Base-by-base conservation (phyloP, 495 filamentous ascomycete species). In the Patellaria atrata region DNA sequence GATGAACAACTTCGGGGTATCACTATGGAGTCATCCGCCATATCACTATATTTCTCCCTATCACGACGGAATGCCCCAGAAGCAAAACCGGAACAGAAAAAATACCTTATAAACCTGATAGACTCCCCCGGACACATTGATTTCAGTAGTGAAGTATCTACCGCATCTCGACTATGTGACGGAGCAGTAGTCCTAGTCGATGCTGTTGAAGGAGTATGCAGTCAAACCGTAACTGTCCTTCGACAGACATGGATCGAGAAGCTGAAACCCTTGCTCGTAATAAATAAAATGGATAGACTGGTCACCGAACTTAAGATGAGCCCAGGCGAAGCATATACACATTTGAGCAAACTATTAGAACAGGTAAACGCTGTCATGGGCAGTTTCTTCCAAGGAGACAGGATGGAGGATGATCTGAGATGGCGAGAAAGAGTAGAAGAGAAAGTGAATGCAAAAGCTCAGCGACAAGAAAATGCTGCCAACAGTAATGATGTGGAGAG, bases 1-100 rank as follows among this genome's bases (percentile, higher is more conserved):
- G 89, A 99, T 61, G 89, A 99, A 58, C 89, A 99, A 61, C 70
- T 84, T 6, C 79, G 89, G 27, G 91, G 89, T 21, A 99, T 99
- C 48, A 99, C 89, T 8, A 99, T 99, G 89, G 89, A 99, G 57
- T 96, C 91, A 0, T 94, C 86, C 11, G 89, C 89, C 35, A 99
- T 99, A 40, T 96, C 91, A 3, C 62, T 99, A 30, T 89, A 81
- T 63, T 96, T 99, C 59, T 86, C 84, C 17, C 82, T 99, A 67
- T 61, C 86, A 30, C 73, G 75, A 18, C 69, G 80, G 34, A 55
- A 72, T 24, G 59, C 68, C 7, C 73, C 77, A 9, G 79, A 89
- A 4, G 71, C 72, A 7, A 47, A 65, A 15, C 82, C 82, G 1
- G 65, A 71, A 35, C 64, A 74, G 10, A 79, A 82, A 48, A 86